Conservation (phyloP, 768 basidiomycete species). For the Tulasnella sp. region DNA sequence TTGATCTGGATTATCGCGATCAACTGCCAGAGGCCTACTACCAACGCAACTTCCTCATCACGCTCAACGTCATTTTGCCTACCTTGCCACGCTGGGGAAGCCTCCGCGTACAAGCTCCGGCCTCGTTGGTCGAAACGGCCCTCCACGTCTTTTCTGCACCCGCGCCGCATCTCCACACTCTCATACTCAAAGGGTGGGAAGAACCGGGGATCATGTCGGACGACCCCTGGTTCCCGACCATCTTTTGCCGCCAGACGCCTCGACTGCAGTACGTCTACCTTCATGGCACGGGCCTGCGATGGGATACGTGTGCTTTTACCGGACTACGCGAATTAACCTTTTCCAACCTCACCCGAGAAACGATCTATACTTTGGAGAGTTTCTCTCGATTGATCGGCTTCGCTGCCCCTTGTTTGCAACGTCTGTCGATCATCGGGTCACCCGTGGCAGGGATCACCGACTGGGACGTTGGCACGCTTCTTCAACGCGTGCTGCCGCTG, state of each 20-base stretch:
- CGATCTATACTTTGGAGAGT: background rate
- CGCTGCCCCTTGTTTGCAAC: background rate
- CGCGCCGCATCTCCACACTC: conserved; percentile 5
- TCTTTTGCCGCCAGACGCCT: conserved; percentile 10
- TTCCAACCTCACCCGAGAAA: background rate
- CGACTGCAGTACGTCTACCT: conserved; percentile 5
- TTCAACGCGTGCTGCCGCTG: background rate
- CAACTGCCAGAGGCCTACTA: background rate
- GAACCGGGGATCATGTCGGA: background rate
- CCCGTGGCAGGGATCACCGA: background rate
- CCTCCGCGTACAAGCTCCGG: background rate
- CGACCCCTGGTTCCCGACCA: conserved; percentile 5
- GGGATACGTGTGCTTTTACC: conserved; percentile 6
- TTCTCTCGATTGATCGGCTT: conserved; percentile 2
- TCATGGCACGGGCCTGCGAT: background rate
- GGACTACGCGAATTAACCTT: conserved; percentile 3
- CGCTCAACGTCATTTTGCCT: conserved; percentile 12
- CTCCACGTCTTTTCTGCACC: conserved; percentile 14
- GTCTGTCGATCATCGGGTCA: conserved; percentile 1
- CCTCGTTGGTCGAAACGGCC: conserved; percentile 4
- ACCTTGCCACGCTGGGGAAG: conserved; percentile 3
- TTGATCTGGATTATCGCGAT: conserved; percentile 9
- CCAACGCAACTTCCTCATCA: conserved; percentile 15
- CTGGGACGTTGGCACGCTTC: background rate
- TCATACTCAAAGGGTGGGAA: conserved; percentile 12